Conservation (phyloP, 768 basidiomycete species). For the Chalciporus pseudorubinellus region DNA sequence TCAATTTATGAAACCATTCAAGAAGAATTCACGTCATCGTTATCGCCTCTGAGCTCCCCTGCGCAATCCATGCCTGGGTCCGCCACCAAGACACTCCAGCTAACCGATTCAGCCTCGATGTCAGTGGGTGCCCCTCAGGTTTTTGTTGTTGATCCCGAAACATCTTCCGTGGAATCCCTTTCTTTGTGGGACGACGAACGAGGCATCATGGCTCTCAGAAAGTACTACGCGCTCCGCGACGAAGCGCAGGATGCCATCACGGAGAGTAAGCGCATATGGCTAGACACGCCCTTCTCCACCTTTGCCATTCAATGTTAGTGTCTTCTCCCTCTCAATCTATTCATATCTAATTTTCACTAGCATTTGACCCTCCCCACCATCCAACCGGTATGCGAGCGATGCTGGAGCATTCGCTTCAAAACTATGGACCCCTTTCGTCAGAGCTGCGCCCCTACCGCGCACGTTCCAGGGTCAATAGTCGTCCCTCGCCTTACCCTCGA, state of each 20-base stretch:
- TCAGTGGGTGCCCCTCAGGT: constrained; percentile 40
- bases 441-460: constrained; percentile 62
- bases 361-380: constrained; percentile 67
- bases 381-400: constrained; percentile 69
- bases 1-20: constrained; percentile 81
- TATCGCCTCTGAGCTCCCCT: constrained; percentile 28
- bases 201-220: constrained; percentile 62
- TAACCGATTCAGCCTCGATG: constrained; percentile 16
- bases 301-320: constrained; percentile 68
- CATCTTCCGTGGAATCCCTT: constrained; percentile 43
- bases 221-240: constrained; percentile 64
- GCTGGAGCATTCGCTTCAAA: constrained; percentile 69
- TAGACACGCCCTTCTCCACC: constrained; percentile 71
- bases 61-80: constrained; percentile 12
- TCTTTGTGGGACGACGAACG: constrained; percentile 65
- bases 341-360: constrained; percentile 34
- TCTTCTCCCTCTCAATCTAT: constrained; percentile 6
- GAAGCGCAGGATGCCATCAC: constrained; percentile 65
- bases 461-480: constrained; percentile 66
- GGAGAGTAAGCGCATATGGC: constrained; percentile 66
- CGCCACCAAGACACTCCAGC: constrained; percentile 32
- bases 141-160: constrained; percentile 57
- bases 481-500: constrained; percentile 73
- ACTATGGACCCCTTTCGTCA: constrained; percentile 68
- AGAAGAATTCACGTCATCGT: constrained; percentile 53